Evolutionary conservation across 768 basidiomycete genomes (phyloP).

Genomic region (Boletus bicolor): DNA sequence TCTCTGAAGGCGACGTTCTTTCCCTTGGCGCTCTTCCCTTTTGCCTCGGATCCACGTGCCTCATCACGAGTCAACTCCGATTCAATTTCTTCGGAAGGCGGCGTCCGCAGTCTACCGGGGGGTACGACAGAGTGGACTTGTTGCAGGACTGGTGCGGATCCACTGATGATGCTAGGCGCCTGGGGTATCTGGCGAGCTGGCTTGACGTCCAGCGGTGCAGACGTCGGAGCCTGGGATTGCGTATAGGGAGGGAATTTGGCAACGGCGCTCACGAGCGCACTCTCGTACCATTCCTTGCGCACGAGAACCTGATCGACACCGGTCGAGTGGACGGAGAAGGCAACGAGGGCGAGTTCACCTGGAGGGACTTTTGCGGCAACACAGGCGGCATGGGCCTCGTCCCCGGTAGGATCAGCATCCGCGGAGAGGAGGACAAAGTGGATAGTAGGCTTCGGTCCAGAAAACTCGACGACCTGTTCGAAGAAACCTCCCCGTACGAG

Average conservation of each 20-base stretch:
- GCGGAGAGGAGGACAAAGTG: slow-evolving; percentile 86
- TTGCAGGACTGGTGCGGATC: slow-evolving; percentile 16
- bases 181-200: slow-evolving; percentile 27
- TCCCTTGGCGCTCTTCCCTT: slow-evolving; percentile 46
- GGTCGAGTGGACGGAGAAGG: slow-evolving; percentile 86
- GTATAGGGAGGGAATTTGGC: slow-evolving; percentile 61
- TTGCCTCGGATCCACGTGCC: slow-evolving; percentile 45
- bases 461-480: slow-evolving; percentile 82
- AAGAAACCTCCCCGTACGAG: slow-evolving; percentile 64
- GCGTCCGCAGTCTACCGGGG: slow-evolving; percentile 55
- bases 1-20: slow-evolving; percentile 65
- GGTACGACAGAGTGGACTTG: slow-evolving; percentile 24
- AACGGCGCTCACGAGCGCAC: slow-evolving; percentile 51
- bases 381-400: slow-evolving; percentile 81
- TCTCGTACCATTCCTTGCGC: slow-evolving; percentile 80
- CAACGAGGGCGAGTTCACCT: slow-evolving; percentile 76
- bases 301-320: slow-evolving; percentile 88
- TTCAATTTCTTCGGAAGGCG: slow-evolving; percentile 74
- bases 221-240: slow-evolving; percentile 28
- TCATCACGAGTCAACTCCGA: slow-evolving; percentile 63
- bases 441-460: slow-evolving; percentile 79
- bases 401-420: slow-evolving; percentile 78
- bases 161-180: slow-evolving; percentile 25
- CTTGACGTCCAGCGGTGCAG: slow-evolving; percentile 25
- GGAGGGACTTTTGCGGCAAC: slow-evolving; percentile 75